phyloP scores from a whole-genome alignment of 345 rosid genomes.

The Erodium maritimum region DNA sequence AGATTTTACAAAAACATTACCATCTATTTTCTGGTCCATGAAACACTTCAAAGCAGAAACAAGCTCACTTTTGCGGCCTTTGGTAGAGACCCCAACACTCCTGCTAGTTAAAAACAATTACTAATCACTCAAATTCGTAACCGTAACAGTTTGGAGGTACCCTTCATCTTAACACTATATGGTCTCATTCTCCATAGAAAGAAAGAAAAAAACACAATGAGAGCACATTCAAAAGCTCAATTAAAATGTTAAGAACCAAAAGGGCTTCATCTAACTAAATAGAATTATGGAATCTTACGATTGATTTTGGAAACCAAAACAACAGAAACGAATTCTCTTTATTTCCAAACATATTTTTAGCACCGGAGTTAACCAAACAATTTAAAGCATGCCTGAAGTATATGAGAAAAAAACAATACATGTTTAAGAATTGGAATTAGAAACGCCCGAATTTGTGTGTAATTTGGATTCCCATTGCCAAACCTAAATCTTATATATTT shows the following conservation, averaged over 20 bases:
- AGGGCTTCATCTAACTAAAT: no score
- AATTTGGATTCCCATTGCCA: neutral
- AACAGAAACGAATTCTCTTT: neutral
- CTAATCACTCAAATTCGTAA: slow-evolving; percentile 1
- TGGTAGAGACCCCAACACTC: slow-evolving; percentile 59
- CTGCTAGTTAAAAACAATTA: slow-evolving; percentile 27
- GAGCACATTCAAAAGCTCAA: no score
- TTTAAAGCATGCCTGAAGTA: neutral
- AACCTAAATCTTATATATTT: slow-evolving; percentile 5
- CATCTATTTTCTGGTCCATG: slow-evolving; percentile 30
- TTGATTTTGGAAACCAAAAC: neutral
- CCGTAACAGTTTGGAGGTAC: neutral
- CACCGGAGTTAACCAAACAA: neutral
- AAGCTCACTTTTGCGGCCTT: slow-evolving; percentile 65
- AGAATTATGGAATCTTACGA: neutral
- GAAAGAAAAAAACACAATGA: no score
- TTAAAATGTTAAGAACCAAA: no score
- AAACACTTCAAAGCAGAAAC: slow-evolving; percentile 51
- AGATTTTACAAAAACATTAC: slow-evolving; percentile 20
- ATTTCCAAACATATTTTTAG: neutral
- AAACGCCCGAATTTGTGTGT: neutral
- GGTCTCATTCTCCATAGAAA: no score
- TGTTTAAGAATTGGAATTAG: neutral
- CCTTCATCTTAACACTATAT: neutral
- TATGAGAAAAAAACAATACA: neutral